Conservation (phyloP, 2,329 filamentous ascomycete species). For the Cercospora citrullina region DNA sequence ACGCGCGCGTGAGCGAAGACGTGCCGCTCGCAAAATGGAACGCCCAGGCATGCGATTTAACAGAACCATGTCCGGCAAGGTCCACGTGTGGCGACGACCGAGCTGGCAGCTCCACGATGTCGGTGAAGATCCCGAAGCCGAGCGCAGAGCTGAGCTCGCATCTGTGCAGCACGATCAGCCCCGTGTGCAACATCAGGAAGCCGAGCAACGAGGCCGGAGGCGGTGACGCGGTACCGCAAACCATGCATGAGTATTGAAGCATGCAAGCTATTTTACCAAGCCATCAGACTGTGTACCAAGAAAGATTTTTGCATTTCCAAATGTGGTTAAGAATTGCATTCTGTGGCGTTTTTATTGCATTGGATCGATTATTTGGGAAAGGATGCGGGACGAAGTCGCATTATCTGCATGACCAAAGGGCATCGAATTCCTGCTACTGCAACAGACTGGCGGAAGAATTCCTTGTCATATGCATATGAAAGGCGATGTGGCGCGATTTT, state of each 20-base stretch:
- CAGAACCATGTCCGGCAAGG: constrained; percentile 36
- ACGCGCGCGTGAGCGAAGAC: constrained; percentile 26
- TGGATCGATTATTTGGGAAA: neutral
- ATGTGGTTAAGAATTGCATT: constrained; percentile 1
- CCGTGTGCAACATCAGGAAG: constrained; percentile 5
- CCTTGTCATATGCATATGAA: neutral
- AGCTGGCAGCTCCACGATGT: constrained; percentile 33
- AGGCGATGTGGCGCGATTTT: neutral
- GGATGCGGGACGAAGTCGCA: neutral
- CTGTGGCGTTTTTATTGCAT: constrained; percentile 6
- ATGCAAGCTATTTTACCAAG: neutral
- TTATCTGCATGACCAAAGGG: neutral
- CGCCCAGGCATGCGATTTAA: constrained; percentile 35
- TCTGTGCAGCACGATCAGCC: constrained; percentile 14
- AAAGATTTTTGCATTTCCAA: neutral
- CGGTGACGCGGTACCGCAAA: constrained; percentile 6
- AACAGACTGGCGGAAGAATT: constrained; percentile 4
- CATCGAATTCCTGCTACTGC: neutral
- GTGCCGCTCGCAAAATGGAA: constrained; percentile 25
- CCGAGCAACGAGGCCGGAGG: constrained; percentile 10
- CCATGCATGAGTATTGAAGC: neutral
- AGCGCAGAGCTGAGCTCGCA: constrained; percentile 28
- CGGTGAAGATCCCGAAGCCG: constrained; percentile 34
- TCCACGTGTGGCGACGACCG: constrained; percentile 36
- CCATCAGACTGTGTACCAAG: neutral